Evolutionary conservation across 192 early-diverging fungal species (phyloP), one percentile per base, ranked within the genome.

Genomic region (Phycomyces nitens): DNA sequence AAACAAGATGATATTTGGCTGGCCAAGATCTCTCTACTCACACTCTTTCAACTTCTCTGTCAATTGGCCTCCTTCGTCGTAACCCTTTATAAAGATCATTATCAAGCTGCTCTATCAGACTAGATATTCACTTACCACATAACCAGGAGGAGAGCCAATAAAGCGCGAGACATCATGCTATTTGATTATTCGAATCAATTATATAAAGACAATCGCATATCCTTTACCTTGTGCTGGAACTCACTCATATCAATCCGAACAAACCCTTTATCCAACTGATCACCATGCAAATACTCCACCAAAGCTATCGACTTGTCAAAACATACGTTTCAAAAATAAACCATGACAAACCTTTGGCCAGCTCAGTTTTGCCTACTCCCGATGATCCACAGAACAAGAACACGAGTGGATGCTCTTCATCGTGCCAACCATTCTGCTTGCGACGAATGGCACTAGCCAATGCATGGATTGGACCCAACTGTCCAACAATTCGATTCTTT

Each of bases 371-470:
- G 27, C 76, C 76, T 40, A 77, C 71, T 18, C 76, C 76, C 14
- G 72, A 74, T n/a, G 72, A 74, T 38, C 76, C 76, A 52, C 72
- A 71, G 38, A 77, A 77, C 47, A 77, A 60, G 39, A 77, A 77
- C 0, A 79, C 77, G 47, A 79, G 62, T 14, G 77, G 77, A 42
- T 74, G 74, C 12, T 79, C 77, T 26, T 76, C 73, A 64, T 79
- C 77, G 44, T 79, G 77, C 77, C 77, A 79, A 15, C 77, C 77
- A 59, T 79, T 79, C 44, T 79, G 73, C 53, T 75, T 74, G 21
- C 77, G 64, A 16, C 77, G 66, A 43, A 79, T 79, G 1, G 77
- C 77, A 52, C 69, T 72, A 21, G 77, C 77, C 21, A 79, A 64
- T 3, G 74, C 73, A 62, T 69, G 68, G 16, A 76, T 79, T 10